These are phyloP conservation scores for Lasiosphaeria hispida DNA, from an alignment of 495 filamentous ascomycete species.

Conservation along the genomic window DNA sequence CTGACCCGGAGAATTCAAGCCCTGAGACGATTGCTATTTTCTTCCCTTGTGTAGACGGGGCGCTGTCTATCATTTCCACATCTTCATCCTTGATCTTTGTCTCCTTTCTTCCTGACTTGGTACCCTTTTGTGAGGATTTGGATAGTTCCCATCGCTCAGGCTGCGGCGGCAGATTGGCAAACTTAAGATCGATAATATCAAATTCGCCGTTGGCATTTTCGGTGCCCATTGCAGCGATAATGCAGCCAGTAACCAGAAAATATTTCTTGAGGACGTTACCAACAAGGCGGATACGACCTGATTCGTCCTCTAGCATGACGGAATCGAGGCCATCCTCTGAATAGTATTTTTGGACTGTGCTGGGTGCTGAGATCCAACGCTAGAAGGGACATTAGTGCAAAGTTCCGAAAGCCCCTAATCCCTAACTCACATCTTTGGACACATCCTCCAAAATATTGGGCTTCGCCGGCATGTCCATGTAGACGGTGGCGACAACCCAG, in stretches of 20 bases:
- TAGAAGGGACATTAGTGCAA: slow-evolving; percentile 30
- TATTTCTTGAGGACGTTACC: slow-evolving; percentile 62
- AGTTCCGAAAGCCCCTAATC: neutral
- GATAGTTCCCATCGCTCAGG: slow-evolving; percentile 69
- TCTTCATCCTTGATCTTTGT: slow-evolving; percentile 37
- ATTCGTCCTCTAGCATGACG: slow-evolving; percentile 93
- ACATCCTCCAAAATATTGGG: slow-evolving; percentile 96
- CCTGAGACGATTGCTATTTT: slow-evolving; percentile 91
- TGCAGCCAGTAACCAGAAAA: slow-evolving; percentile 83
- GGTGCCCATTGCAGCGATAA: slow-evolving; percentile 87
- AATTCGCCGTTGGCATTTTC: slow-evolving; percentile 92
- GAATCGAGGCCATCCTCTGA: slow-evolving; percentile 58
- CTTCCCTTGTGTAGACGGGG: slow-evolving; percentile 36
- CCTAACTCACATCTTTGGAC: slow-evolving; percentile 71
- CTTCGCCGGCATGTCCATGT: slow-evolving; percentile 96
- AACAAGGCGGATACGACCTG: slow-evolving; percentile 79
- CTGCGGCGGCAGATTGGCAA: slow-evolving; percentile 81
- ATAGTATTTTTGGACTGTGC: slow-evolving; percentile 73
- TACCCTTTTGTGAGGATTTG: slow-evolving; percentile 26
- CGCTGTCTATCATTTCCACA: slow-evolving; percentile 43
- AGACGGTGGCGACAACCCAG: slow-evolving; percentile 92
- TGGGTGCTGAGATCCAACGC: slow-evolving; percentile 85
- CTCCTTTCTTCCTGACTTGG: slow-evolving; percentile 15
- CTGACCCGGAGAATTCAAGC: slow-evolving; percentile 72
- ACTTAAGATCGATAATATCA: slow-evolving; percentile 82